A percentile compares a stretch with the other conserved stretches of the same genome.
Conservation (phyloP, 768 basidiomycete species). For the Pholiota conissans region DNA sequence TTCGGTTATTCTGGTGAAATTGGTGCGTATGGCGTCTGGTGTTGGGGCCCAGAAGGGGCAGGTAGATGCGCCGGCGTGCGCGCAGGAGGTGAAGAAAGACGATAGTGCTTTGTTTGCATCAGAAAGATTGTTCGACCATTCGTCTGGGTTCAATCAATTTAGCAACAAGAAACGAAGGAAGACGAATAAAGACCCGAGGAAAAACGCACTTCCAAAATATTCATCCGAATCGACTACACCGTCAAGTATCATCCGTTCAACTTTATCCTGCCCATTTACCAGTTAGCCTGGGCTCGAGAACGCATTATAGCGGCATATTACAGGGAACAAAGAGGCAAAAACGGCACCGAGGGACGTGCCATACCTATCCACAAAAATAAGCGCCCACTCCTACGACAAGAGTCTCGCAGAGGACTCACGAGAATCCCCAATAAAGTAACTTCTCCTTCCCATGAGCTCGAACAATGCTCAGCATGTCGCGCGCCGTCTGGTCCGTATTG, state of each 20-base stretch:
- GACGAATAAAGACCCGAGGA: background rate
- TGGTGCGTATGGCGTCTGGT: slow-evolving; percentile 30
- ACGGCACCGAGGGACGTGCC: slow-evolving; percentile 28
- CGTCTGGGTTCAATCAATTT: slow-evolving; percentile 20
- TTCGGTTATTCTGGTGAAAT: slow-evolving; percentile 34
- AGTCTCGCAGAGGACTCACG: slow-evolving; percentile 12
- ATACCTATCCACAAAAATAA: slow-evolving; percentile 17
- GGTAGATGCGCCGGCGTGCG: slow-evolving; percentile 31
- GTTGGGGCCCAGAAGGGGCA: slow-evolving; percentile 41
- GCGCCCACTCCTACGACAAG: background rate
- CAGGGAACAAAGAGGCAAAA: slow-evolving; percentile 36
- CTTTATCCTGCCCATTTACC: slow-evolving; percentile 18
- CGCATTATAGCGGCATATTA: slow-evolving; percentile 15
- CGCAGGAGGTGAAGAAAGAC: slow-evolving; percentile 36
- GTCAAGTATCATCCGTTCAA: slow-evolving; percentile 35
- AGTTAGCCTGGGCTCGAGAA: background rate
- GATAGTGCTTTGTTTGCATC: slow-evolving; percentile 37
- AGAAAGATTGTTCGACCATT: slow-evolving; percentile 35
- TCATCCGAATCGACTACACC: slow-evolving; percentile 40
- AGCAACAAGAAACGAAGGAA: background rate
- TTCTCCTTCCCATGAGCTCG: slow-evolving; percentile 30
- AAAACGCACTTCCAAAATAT: slow-evolving; percentile 35
- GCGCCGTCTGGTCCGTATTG: slow-evolving; percentile 35
- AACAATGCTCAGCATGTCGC: slow-evolving; percentile 37
- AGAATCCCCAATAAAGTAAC: slow-evolving; percentile 35